Evolutionary conservation across 169 alveolate species (phyloP).

Genomic region (Cryptosporidium sp.): DNA sequence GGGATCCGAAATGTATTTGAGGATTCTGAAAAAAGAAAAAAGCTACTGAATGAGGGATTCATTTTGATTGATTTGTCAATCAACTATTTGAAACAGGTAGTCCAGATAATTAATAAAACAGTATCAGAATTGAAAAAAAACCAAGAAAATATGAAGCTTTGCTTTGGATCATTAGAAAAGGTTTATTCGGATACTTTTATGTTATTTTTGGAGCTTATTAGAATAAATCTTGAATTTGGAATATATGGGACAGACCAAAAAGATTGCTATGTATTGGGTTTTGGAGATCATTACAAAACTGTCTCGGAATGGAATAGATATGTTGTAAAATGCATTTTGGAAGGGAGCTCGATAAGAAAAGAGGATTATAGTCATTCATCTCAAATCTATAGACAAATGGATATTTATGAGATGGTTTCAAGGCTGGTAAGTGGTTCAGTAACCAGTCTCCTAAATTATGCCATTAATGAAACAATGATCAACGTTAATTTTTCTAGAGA

Average conservation of each 20-base stretch:
- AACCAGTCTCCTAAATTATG: neutral
- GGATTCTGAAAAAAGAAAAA: neutral
- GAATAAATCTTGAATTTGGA: conserved; percentile 30
- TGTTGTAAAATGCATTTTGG: conserved; percentile 23
- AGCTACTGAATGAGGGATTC: neutral
- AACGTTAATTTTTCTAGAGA: neutral
- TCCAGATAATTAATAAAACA: neutral
- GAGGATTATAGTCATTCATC: neutral
- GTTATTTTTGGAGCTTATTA: neutral
- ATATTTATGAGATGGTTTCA: conserved; percentile 21
- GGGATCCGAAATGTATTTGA: neutral
- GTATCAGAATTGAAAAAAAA: neutral
- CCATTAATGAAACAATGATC: neutral
- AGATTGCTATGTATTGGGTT: neutral
- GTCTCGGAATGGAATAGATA: conserved; percentile 56
- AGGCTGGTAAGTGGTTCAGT: conserved; percentile 1
- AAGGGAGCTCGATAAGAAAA: conserved; percentile 12
- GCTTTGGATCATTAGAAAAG: neutral
- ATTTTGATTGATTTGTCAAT: neutral
- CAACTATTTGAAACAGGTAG: neutral
- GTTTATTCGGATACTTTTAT: neutral
- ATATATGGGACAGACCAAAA: neutral
- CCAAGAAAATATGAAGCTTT: neutral
- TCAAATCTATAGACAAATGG: conserved; percentile 44
- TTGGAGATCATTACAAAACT: neutral